Evolutionary conservation across 225 moss, liverwort and hornwort species (phyloP).

Genomic region (Takakia lepidozioides): DNA sequence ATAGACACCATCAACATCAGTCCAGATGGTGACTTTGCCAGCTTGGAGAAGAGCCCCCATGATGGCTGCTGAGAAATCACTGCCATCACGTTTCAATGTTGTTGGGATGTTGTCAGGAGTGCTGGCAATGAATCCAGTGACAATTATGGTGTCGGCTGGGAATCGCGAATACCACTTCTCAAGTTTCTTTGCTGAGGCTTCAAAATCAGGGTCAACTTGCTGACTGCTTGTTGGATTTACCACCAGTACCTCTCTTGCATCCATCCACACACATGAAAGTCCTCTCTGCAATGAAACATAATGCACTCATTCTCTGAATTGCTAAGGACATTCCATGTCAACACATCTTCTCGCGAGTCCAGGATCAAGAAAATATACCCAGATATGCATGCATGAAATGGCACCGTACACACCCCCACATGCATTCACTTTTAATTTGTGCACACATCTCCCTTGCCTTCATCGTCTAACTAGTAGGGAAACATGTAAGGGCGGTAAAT

Average conservation of each 20-base stretch:
- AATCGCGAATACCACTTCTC: slow-evolving; percentile 73
- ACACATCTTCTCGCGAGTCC: too few relatives aligned
- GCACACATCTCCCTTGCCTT: too few relatives aligned
- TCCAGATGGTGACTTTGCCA: slow-evolving; percentile 89
- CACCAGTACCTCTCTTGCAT: slow-evolving; percentile 90
- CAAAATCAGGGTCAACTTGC: slow-evolving; percentile 94
- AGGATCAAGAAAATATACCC: too few relatives aligned
- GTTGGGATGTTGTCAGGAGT: slow-evolving; percentile 72
- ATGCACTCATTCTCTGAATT: too few relatives aligned
- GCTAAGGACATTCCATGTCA: too few relatives aligned
- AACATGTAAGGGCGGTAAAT: too few relatives aligned
- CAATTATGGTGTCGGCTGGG: slow-evolving; percentile 82
- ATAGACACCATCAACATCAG: slow-evolving; percentile 91
- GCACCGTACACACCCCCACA: too few relatives aligned
- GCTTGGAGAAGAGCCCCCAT: slow-evolving; percentile 80
- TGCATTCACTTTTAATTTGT: too few relatives aligned
- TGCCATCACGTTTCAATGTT: slow-evolving; percentile 95
- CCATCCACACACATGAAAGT: slow-evolving; percentile 94
- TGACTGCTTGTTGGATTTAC: slow-evolving; percentile 62
- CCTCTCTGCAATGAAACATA: slow-evolving; percentile 68
- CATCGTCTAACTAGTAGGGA: too few relatives aligned
- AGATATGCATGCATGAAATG: too few relatives aligned
- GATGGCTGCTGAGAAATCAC: slow-evolving; percentile 95
- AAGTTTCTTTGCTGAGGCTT: slow-evolving; percentile 62
- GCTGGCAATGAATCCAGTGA: slow-evolving; percentile 95